A percentile compares a stretch with the other conserved stretches of the same genome.
Evolutionary conservation across 2,329 filamentous ascomycete species (phyloP).

Genomic region (Apiospora phragmitis): DNA sequence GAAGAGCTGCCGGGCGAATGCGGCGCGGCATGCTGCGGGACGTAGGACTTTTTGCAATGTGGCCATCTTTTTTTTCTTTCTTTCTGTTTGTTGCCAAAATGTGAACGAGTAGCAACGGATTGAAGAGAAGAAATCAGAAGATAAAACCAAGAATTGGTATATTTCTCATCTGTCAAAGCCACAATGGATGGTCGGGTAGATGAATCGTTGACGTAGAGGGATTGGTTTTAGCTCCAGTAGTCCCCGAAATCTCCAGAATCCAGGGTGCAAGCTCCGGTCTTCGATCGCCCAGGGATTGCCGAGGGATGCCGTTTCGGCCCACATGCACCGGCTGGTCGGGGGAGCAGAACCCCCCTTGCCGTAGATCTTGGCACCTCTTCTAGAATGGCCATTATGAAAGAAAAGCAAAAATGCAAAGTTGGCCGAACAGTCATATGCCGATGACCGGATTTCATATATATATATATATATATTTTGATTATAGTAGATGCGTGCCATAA

Average conservation of each 20-base stretch:
- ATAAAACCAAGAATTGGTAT: background rate
- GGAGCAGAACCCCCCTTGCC: background rate
- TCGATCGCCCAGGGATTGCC: constrained; percentile 17
- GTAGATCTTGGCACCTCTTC: background rate
- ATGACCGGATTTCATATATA: background rate
- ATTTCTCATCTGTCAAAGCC: background rate
- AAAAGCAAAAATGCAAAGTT: background rate
- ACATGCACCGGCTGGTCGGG: constrained; percentile 5
- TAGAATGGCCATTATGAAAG: background rate
- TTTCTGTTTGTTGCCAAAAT: background rate
- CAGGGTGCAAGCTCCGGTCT: constrained; percentile 10
- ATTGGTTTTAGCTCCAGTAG: constrained; percentile 13
- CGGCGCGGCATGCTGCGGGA: background rate
- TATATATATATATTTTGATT: background rate
- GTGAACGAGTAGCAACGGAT: background rate
- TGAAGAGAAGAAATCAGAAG: background rate
- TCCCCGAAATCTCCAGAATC: background rate
- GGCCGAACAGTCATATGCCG: background rate
- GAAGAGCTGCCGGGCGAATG: constrained; percentile 11
- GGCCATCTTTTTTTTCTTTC: constrained; percentile 12
- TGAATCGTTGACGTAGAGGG: constrained; percentile 23
- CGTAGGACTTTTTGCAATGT: constrained; percentile 13
- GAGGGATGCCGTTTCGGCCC: constrained; percentile 13
- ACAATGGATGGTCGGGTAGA: background rate
- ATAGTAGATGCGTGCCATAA: background rate